Evolutionary conservation across 768 basidiomycete species (phyloP), one percentile per base, ranked within the genome.

Genomic region (Agrocybe pediades): DNA sequence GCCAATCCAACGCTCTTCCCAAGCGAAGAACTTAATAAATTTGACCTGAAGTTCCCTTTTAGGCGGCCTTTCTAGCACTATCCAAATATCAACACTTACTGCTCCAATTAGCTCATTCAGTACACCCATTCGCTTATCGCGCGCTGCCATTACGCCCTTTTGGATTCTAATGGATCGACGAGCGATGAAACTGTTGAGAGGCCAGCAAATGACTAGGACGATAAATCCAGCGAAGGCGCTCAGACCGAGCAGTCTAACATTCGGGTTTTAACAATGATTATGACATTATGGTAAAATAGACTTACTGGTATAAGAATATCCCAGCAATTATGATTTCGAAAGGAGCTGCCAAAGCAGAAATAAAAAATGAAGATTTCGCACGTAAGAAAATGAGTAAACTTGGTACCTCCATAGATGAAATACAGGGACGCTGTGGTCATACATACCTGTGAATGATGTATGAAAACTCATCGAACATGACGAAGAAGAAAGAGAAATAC

Each of bases 1-100:
- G 23, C 79, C 69, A 40, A 89, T 87, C 91, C 92, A 92, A 11
- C 81, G 78, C 39, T 85, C 79, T 59, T 90, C 88, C 80, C 89
- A 91, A 1, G 88, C 88, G 56, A 91, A 91, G 75, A 91, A 90
- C 67, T 91, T 90, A 75, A 89, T 85, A 62, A 89, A 88, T 68
- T 88, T 88, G 51, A 87, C 72, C 81, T 83, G 41, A 3, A 55
- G 15, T 21, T 24, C 21, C 26, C 29, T 33, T 9, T 23, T 29
- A 19, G 40, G 21, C 19, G 16, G 21, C 6, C 17, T 5, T 9
- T 17, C 16, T 21, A 41, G 40, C 17, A 39, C 11, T 39, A 25
- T 5, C 9, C 7, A 30, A 30, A 25, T 39, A 43, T 29, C 19
- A n/a, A n/a, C n/a, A 69, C 77, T 40, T 60, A 84, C 85, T 3